Evolutionary conservation across 768 basidiomycete species (phyloP).

Genomic region (Asterophora parasitica): DNA sequence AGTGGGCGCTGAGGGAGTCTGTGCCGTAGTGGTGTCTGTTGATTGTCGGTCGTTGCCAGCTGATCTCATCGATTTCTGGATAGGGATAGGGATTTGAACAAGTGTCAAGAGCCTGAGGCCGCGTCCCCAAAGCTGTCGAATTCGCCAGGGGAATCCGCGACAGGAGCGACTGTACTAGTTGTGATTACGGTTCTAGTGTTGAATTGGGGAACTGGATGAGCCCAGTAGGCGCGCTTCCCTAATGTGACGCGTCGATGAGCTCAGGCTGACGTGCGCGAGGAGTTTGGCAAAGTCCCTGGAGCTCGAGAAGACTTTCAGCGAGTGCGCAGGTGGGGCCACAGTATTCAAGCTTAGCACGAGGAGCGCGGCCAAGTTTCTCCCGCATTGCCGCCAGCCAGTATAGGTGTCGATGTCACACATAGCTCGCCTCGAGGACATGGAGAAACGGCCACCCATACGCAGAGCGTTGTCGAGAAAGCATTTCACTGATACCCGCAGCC

Average conservation of each 20-base stretch:
- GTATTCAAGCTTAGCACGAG: not conserved
- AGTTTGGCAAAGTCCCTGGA: not conserved
- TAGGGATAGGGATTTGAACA: too few relatives aligned
- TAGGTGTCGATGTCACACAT: not conserved
- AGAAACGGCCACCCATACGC: slow-evolving; percentile 1
- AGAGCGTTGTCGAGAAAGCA: not conserved
- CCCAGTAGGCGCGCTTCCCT: too few relatives aligned
- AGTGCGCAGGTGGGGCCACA: not conserved
- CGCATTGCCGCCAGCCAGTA: not conserved
- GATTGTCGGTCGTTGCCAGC: too few relatives aligned
- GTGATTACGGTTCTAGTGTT: too few relatives aligned
- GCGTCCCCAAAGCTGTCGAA: too few relatives aligned
- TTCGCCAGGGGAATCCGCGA: too few relatives aligned
- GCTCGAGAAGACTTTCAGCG: not conserved
- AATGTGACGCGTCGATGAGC: too few relatives aligned
- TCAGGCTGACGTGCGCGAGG: not conserved
- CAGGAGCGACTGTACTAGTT: too few relatives aligned
- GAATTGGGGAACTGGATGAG: too few relatives aligned
- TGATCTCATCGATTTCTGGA: too few relatives aligned
- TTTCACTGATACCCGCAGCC: slow-evolving; percentile 7
- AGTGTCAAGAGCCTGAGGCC: too few relatives aligned
- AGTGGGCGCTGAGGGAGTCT: not conserved
- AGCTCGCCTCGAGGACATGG: slow-evolving; percentile 7
- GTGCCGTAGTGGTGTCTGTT: too few relatives aligned
- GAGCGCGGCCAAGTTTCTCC: slow-evolving; percentile 2